Evolutionary conservation across 179 eudicot genomes (phyloP), one percentile per base, ranked within the genome.

Genomic region (Patellifolia procumbens): DNA sequence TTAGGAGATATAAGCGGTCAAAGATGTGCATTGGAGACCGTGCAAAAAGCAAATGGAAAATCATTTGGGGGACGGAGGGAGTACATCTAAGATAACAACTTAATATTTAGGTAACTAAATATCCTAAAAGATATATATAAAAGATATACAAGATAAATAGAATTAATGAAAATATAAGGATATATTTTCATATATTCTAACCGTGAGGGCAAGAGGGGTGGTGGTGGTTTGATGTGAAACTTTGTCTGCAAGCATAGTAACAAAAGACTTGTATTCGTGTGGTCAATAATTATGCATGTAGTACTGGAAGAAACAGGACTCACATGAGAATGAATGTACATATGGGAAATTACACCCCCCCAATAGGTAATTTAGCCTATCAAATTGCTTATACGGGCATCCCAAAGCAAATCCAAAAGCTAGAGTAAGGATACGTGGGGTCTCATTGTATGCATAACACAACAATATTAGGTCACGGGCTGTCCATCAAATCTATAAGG

Each of bases 241-340:
- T 76, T 76, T 76, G 79, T 76, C 79, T 22, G 15, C 9, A 24
- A 42, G 62, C 51, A 7, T 37, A 62, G 35, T 46, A 68, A 76
- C 73, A 55, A 46, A 64, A 74, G 46, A 61, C 37, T 60, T 43
- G 51, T 24, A 75, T 64, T 51, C 26, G 37, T 35, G 45, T 64
- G 63, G 72, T 65, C 59, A 75, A 64, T 63, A 59, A 42, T 28
- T 35, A 70, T 59, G 45, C 75, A 59, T 60, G 70, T 29, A 76
- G 70, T 31, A 29, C 68, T 56, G 74, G 59, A 59, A 29, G 17
- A 19, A 71, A 61, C 80, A 78, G 71, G 31, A 45, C 34, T 71
- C 80, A 78, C 80, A 78, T 78, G 80, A 70, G n/a, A 71, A 15
- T 3, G 12, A n/a, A n/a, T 28, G 28, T 2, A 58, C 24, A 42